Evolutionary conservation across 805 yeast species (phyloP), one percentile per base, ranked within the genome.

Genomic region (Zygosaccharomyces bailii): DNA sequence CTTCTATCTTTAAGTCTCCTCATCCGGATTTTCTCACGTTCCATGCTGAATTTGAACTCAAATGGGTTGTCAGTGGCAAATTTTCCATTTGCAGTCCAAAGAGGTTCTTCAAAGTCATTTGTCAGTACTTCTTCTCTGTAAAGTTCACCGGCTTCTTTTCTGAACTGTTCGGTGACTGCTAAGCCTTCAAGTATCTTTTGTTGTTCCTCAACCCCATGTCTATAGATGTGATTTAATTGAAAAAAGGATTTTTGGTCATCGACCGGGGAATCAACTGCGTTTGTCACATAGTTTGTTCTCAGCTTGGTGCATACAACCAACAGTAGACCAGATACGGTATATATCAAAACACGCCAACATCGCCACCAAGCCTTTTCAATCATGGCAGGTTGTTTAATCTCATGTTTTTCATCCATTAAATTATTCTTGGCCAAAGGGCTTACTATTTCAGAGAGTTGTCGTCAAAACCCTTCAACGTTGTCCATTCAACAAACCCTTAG

Each of bases 1-100:
- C 70, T 63, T 14, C 84, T 61, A 30, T 74, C 63, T 2, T 54
- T 55, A 51, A 80, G 49, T 41, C 86, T 60, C 31, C 59, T 65
- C 45, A 68, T 44, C 2, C 29, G 38, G 11, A 58, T 53, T 1
- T 27, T 40, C 4, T 42, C 37, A 3, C 45, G 21, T 4, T 44
- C 39, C 20, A 63, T 24, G 1, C 41, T 24, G 37, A 60, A 61
- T 18, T 46, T 43, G 40, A 46, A 55, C 9, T 29, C 44, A 34
- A 61, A 59, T 1, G 67, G 67, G 27, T 58, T 55, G 7, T 51
- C 45, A 5, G 61, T 60, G 3, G 45, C 39, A 27, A 46, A 60
- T 6, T 42, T 19, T 1, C 27, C 34, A 34, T 47, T 48, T 2
- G 30, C 37, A 3, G 60, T 52, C 66, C 66, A 61, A 14, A 54